Evolutionary conservation across 2,329 filamentous ascomycete genomes (phyloP), one percentile per base, ranked within the genome.

Genomic region (Aureobasidium sp.): DNA sequence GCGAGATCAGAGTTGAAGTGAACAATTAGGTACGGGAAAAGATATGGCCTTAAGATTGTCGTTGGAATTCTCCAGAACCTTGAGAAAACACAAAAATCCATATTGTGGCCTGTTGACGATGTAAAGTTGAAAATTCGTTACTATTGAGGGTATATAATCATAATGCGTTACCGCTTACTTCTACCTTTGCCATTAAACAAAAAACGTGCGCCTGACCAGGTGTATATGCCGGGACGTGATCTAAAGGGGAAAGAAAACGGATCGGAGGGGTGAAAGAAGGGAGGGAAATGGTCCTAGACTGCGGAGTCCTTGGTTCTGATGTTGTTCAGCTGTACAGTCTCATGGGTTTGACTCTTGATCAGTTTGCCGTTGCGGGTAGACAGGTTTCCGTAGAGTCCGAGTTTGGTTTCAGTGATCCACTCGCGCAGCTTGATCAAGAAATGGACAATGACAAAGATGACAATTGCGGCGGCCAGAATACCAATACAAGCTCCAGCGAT

Each of bases 401-500:
- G 24, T 46, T 44, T 60, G 24, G 34, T 60, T n/a, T 82, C 80
- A 2, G 77, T 80, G 3, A 76, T 50, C 74, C 73, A 76, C 0
- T 74, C 65, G 20, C 76, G 72, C 20, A 75, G 64, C 66, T 69
- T 43, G 52, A 77, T 75, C 37, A 76, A 36, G 59, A 74, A 77
- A 26, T 70, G 71, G 27, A 78, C 74, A n/a, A 78, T 65, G 10
- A 75, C 67, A 63, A 78, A 79, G 3, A 78, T 55, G 29, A 78
- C 65, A 17, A 77, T 69, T 12, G 70, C 69, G 10, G 67, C 75
- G n/a, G 72, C 70, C 27, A 77, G 63, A 20, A 78, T 77, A 2
- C 74, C 76, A 55, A 89, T 74, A 55, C 84, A 82, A 69, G 89
- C 90, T 1, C 77, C 88, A 0, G 84, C 83, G 3, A 92, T 84